Base-by-base conservation (phyloP, 306 rosid species). In the Quercus parvula region DNA sequence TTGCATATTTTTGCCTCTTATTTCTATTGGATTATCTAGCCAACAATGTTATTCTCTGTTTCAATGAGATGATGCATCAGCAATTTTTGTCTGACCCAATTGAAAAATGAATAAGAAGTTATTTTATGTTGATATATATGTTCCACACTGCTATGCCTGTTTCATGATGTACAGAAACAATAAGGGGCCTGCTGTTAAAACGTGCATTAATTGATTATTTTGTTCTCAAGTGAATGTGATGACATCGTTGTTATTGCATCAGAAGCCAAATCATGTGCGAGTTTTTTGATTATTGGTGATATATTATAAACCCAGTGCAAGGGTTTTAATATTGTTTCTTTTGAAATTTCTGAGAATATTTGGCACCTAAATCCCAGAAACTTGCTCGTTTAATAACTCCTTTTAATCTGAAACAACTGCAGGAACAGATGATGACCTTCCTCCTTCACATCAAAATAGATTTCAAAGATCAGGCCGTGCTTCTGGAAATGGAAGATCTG, bases 401-500 rank as follows among this genome's bases (percentile, higher is more conserved):
- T 35, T 35, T 67, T 68, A 19, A 33, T 68, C 12, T 86, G 49
- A 84, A 86, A 75, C 61, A 58, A 82, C 68, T 83, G 83, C 85
- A 88, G 94, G 88, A 70, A 82, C 87, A 81, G 90, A 78, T 76
- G 90, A 87, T 84, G 86, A 83, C 84, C 86, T 88, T 84, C 87
- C 87, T 85, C 87, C 88, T 58, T 88, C 84, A 76, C 83, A 84
- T 92, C 88, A 83, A 86, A 83, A 84, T 81, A 87, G 96, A 88
- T 82, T 83, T 87, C 87, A 77, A 33, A 85, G 85, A 80, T 85
- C 89, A 72, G 78, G 84, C 70, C 80, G 77, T 75, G 70, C 74
- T 69, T 61, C 85, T 12, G 88, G 84, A 76, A 80, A 79, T 67
- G 91, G 69, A 79, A 86, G 85, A 80, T 85, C 93, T 85, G 89